Percentiles rank a stretch among this genome's conserved stretches.
Evolutionary conservation across 805 yeast species (phyloP).

Genomic region (Cyberlindnera maclurae): DNA sequence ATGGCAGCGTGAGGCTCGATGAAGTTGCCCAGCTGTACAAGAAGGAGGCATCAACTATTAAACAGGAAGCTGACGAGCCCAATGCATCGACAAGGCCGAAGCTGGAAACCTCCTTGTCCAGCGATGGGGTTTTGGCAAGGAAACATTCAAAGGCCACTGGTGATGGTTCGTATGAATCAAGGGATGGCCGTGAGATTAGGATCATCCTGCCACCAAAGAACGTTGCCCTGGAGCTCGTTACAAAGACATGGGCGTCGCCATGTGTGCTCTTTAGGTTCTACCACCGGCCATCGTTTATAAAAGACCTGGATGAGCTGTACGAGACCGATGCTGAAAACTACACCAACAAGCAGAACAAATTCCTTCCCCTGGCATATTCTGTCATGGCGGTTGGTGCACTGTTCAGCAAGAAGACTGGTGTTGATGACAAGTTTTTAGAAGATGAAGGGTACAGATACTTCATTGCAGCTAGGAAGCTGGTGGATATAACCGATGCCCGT

Average conservation of each 20-base stretch:
- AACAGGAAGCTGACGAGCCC: slow-evolving; percentile 2
- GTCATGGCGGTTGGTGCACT: slow-evolving; percentile 87
- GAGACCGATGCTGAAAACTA: slow-evolving; percentile 65
- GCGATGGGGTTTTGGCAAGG: not conserved
- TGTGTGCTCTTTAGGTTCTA: slow-evolving; percentile 81
- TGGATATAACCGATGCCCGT: slow-evolving; percentile 76
- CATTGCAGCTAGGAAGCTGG: slow-evolving; percentile 68
- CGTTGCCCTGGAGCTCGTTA: slow-evolving; percentile 61
- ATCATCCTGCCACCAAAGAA: slow-evolving; percentile 70
- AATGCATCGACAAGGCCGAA: too few relatives aligned
- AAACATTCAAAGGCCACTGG: slow-evolving; percentile 27
- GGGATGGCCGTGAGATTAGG: slow-evolving; percentile 34
- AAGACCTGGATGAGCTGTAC: slow-evolving; percentile 68
- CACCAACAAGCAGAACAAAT: slow-evolving; percentile 65
- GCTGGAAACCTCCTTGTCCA: not conserved
- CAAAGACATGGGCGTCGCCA: slow-evolving; percentile 77
- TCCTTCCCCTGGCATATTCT: slow-evolving; percentile 74
- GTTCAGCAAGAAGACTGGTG: slow-evolving; percentile 44
- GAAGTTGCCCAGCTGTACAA: slow-evolving; percentile 9
- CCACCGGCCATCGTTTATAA: slow-evolving; percentile 74
- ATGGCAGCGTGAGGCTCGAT: slow-evolving; percentile 4
- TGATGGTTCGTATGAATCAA: slow-evolving; percentile 34
- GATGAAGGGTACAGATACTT: slow-evolving; percentile 80
- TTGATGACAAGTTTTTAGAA: slow-evolving; percentile 34
- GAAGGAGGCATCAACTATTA: slow-evolving; percentile 3